Evolutionary conservation across 1,284 basidiomycete species (phyloP), one percentile per base, ranked within the genome.

Genomic region (Cryptococcus jaspeensis): DNA sequence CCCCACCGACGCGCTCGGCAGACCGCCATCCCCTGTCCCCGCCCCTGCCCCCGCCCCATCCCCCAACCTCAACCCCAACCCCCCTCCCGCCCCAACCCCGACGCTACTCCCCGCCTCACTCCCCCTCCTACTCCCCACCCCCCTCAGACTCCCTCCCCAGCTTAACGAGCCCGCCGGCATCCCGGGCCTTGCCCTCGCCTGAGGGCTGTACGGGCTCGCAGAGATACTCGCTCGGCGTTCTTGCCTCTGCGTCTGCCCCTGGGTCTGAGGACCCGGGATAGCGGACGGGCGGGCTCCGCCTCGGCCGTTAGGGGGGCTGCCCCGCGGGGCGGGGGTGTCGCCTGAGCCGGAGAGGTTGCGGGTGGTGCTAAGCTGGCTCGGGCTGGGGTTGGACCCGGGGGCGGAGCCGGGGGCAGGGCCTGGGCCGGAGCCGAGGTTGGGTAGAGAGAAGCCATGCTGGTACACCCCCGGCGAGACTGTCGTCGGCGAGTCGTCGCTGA

Each of bases 381-480:
- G n/a, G n/a, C n/a, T n/a, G n/a, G 16, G 18, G 8, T 36, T 35
- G 15, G n/a, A n/a, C 44, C 12, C 38, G 11, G 49, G 47, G 20
- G 28, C 28, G 28, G 28, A 9, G 28, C 28, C 9, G 4, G 28
- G 5, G 28, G 5, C 9, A 4, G 4, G 28, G 28, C 28, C 28
- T 32, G 28, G 28, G 28, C 28, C 5, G 9, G 28, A 32, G 5
- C 28, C 9, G 28, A 55, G 47, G 44, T 7, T 15, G 16, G 47
- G 18, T 18, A 38, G 23, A 5, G 55, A 51, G 44, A 59, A 62
- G 9, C 59, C 59, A 13, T 53, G 22, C 42, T 63, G 59, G 36
- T 54, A 59, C 6, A 61, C 47, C 7, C 62, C 56, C 12, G 59
- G 59, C 16, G 62, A 63, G 4, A 61, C 51, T 1, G 62, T 63